These are phyloP conservation scores for Quercus rubra DNA, from an alignment of 306 rosid genomes.

Conservation along the genomic window DNA sequence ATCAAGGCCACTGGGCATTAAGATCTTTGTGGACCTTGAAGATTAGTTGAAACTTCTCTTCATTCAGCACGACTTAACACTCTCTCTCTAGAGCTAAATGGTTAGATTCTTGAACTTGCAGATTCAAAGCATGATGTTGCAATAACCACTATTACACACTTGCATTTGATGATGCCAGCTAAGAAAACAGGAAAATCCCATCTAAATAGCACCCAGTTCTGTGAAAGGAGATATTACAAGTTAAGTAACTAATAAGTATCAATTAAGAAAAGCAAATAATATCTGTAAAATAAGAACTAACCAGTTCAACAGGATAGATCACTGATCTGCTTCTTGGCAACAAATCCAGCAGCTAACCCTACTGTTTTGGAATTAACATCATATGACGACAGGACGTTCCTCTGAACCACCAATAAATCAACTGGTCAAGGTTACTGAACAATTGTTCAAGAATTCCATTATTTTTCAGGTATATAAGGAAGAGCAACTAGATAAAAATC, in stretches of 20 bases:
- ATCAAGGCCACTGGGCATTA: constrained; percentile 3
- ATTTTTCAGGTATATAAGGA: neutral
- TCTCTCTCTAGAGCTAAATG: neutral
- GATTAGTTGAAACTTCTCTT: neutral
- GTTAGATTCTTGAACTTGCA: neutral
- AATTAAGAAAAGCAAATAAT: constrained; percentile 22
- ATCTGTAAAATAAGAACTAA: constrained; percentile 32
- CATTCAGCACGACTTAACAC: neutral
- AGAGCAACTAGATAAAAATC: neutral
- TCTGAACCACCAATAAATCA: constrained; percentile 42
- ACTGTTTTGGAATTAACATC: constrained; percentile 24
- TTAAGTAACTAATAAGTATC: neutral
- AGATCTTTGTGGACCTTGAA: constrained; percentile 1
- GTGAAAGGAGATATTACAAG: constrained; percentile 10
- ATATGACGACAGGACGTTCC: constrained; percentile 49
- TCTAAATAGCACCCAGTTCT: constrained; percentile 26
- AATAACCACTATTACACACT: constrained; percentile 1
- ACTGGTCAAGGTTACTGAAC: constrained; percentile 10
- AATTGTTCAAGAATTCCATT: neutral
- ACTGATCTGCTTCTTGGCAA: constrained; percentile 33
- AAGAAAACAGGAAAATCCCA: constrained; percentile 24
- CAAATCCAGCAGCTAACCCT: constrained; percentile 41
- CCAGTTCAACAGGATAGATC: constrained; percentile 56
- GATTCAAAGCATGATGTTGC: neutral
- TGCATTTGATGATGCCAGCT: constrained; percentile 21